Evolutionary conservation across 1,284 basidiomycete species (phyloP), one percentile per base, ranked within the genome.

Genomic region (Porphyrellus sp.): DNA sequence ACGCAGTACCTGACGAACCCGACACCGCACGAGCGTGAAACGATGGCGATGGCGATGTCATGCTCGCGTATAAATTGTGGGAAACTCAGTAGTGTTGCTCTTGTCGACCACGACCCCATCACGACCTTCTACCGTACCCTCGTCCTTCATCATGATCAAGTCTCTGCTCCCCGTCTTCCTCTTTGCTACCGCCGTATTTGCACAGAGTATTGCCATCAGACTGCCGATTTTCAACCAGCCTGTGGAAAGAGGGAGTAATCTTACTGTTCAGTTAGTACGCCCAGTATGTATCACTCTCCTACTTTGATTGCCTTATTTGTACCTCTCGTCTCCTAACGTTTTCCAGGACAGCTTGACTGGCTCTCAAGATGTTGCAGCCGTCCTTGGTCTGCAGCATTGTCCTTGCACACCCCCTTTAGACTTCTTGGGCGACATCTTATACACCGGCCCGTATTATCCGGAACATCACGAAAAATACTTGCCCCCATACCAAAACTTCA

Each of bases 401-500:
- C 42, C 54, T 5, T 70, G 68, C 46, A 15, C 21, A 1, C 0
- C 51, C 1, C 58, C 65, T 31, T 35, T 57, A 0, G 28, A 27
- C 0, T 5, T 34, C 33, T 53, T 70, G 60, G 68, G 63, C 27
- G 31, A 8, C 16, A 57, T 70, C 30, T 21, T 69, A 44, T 70
- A 68, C 48, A 68, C 59, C 24, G 65, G 65, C 7, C 53, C 53
- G 1, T 68, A 59, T n/a, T 5, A 7, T 25, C 68, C 65, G 0
- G 33, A 54, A 31, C 59, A 39, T 12, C 44, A 67, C 16, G 64
- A 58, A 20, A 0, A 7, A 1, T n/a, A 54, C 33, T 13, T 46
- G 18, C 57, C 67, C 3, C 65, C 68, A 7, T 70, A 69, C 37
- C 33, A 70, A 13, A 70, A 67, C 46, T 58, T 70, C 13, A 59